Percentiles rank a stretch among this genome's conserved stretches.
These are phyloP conservation scores for Boeremia lycopersici DNA, from an alignment of 2,329 filamentous ascomycete species.

Conservation along the genomic window DNA sequence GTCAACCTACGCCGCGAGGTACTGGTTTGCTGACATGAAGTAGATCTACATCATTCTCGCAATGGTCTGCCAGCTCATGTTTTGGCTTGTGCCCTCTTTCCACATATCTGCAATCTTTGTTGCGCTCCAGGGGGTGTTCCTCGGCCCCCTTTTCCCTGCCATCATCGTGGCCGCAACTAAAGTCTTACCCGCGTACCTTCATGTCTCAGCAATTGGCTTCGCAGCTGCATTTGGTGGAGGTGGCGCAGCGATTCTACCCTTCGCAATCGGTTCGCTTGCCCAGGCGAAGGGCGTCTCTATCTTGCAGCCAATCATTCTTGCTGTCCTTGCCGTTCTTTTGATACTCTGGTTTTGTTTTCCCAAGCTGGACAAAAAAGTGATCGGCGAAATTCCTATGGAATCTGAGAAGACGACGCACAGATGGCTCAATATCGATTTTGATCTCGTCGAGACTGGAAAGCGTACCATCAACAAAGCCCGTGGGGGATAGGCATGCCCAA, in stretches of 20 bases:
- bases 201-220: constrained; percentile 78
- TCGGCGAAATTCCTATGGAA: constrained; percentile 3
- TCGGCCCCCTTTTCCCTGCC: constrained; percentile 77
- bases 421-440: constrained; percentile 29
- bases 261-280: constrained; percentile 68
- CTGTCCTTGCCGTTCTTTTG: constrained; percentile 55
- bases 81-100: constrained; percentile 79
- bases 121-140: constrained; percentile 73
- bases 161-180: constrained; percentile 74
- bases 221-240: constrained; percentile 75
- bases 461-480: constrained; percentile 22
- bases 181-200: constrained; percentile 72
- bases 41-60: constrained; percentile 65
- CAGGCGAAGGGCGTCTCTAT: constrained; percentile 62
- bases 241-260: constrained; percentile 70
- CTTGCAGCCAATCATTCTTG: constrained; percentile 63
- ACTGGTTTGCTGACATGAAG: constrained; percentile 31
- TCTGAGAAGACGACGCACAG: constrained; percentile 3
- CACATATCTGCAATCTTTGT: constrained; percentile 73
- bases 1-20: not conserved
- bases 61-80: constrained; percentile 69
- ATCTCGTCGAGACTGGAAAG: constrained; percentile 25
- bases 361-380: constrained; percentile 16
- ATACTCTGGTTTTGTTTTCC: constrained; percentile 54
- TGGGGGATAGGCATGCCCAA: not conserved